Conservation (phyloP, 441 rosid species). For the Croton laevigatus region DNA sequence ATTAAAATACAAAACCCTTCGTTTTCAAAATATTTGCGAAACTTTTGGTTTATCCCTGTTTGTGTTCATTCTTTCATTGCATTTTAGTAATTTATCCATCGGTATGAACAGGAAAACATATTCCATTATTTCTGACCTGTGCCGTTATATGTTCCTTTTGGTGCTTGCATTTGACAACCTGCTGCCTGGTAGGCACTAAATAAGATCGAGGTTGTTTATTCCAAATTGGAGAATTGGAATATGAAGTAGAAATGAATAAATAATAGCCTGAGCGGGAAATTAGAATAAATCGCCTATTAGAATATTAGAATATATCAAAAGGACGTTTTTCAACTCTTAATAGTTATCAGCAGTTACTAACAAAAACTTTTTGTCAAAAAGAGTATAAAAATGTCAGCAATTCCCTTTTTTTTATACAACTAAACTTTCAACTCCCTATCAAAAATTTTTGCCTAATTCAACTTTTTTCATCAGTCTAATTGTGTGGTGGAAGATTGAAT, state of each 20-base stretch:
- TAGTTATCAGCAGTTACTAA: slow-evolving; percentile 20
- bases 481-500: slow-evolving; percentile 78
- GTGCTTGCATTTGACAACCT: no score
- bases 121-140: no score
- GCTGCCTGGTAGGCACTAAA: no score
- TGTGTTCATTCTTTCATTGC: no score
- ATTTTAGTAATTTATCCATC: no score
- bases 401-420: slow-evolving; percentile 30
- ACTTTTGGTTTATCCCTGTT: no score
- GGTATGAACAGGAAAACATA: no score
- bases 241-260: not conserved
- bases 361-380: slow-evolving; percentile 18
- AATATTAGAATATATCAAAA: not conserved
- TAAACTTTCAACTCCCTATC: slow-evolving; percentile 35
- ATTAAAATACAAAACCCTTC: no score
- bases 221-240: no score
- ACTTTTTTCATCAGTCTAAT: slow-evolving; percentile 81
- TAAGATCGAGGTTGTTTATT: no score
- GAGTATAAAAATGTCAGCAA: slow-evolving; percentile 11
- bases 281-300: slow-evolving; percentile 5
- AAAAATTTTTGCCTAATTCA: slow-evolving; percentile 89
- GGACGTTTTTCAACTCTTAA: slow-evolving; percentile 16
- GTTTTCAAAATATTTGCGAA: no score
- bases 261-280: not conserved
- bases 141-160: no score